phyloP scores from a whole-genome alignment of 179 eudicot species.

The Vitellaria paradoxa region DNA sequence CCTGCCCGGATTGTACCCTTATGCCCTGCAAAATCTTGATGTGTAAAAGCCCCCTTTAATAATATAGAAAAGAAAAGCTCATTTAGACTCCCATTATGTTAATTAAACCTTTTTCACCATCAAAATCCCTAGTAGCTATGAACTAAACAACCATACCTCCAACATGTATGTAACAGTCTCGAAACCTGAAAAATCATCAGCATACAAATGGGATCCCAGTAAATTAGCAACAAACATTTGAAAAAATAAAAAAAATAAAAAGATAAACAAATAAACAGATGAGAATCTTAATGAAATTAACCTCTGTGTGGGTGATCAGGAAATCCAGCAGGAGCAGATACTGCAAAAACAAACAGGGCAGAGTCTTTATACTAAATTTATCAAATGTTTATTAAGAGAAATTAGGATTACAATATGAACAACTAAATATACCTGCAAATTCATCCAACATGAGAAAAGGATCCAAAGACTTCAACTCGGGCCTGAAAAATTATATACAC shows the following conservation, averaged over 20 bases:
- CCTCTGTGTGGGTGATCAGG: slow-evolving; percentile 99
- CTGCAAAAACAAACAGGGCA: slow-evolving; percentile 37
- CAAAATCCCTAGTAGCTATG: background rate
- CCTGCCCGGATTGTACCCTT: slow-evolving; percentile 75
- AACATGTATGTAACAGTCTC: slow-evolving; percentile 96
- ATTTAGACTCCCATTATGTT: background rate
- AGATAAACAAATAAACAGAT: background rate
- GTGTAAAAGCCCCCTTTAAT: slow-evolving; percentile 76
- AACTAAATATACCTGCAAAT: slow-evolving; percentile 51
- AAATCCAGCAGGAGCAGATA: slow-evolving; percentile 90
- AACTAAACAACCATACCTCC: slow-evolving; percentile 45
- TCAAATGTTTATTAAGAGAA: background rate
- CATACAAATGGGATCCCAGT: background rate
- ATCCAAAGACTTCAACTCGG: slow-evolving; percentile 74
- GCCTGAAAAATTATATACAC: slow-evolving; percentile 36
- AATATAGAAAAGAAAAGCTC: no score
- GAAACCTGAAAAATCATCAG: slow-evolving; percentile 48
- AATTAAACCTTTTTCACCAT: background rate
- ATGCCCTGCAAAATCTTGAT: slow-evolving; percentile 94
- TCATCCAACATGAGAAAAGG: slow-evolving; percentile 94
- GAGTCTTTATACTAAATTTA: background rate
- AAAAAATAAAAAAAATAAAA: background rate
- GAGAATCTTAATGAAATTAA: slow-evolving; percentile 12
- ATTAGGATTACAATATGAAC: background rate
- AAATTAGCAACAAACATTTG: background rate